Percentiles rank a stretch among this genome's conserved stretches.
Conservation (phyloP, 257 asterid species). For the Solanum pinnatisectum region DNA sequence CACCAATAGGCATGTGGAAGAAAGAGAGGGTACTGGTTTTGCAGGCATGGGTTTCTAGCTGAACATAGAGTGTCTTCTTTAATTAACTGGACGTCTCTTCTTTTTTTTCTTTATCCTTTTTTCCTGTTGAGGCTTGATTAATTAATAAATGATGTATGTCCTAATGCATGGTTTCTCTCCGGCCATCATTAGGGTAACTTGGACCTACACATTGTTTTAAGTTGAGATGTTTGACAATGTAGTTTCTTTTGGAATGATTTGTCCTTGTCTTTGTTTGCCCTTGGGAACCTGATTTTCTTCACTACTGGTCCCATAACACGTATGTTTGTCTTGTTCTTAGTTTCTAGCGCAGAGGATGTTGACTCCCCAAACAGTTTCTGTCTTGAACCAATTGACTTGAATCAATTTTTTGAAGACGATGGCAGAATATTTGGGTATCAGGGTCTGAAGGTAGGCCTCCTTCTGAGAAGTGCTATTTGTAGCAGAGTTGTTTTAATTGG, state of each 20-base stretch:
- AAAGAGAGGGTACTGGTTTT: background rate
- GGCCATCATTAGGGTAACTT: background rate
- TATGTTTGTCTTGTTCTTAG: constrained; percentile 16
- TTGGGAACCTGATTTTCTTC: background rate
- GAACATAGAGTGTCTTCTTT: background rate
- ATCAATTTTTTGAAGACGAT: constrained; percentile 63
- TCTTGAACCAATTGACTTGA: constrained; percentile 69
- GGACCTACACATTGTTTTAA: background rate
- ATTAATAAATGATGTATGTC: background rate
- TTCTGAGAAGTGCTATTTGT: background rate
- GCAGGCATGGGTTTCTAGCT: background rate
- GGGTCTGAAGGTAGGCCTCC: constrained; percentile 55
- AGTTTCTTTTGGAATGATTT: background rate
- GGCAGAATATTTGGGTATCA: constrained; percentile 78
- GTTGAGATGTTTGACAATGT: background rate
- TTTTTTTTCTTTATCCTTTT: background rate
- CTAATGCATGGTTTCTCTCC: background rate
- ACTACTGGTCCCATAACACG: background rate
- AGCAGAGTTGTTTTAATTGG: background rate
- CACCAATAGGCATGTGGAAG: background rate
- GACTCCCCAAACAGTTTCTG: constrained; percentile 48
- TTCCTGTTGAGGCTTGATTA: background rate
- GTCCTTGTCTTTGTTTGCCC: background rate
- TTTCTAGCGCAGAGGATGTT: constrained; percentile 66
- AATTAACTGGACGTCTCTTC: background rate